Evolutionary conservation across 139 green algal species (phyloP).

Genomic region (Chlorokybus atmophyticus): DNA sequence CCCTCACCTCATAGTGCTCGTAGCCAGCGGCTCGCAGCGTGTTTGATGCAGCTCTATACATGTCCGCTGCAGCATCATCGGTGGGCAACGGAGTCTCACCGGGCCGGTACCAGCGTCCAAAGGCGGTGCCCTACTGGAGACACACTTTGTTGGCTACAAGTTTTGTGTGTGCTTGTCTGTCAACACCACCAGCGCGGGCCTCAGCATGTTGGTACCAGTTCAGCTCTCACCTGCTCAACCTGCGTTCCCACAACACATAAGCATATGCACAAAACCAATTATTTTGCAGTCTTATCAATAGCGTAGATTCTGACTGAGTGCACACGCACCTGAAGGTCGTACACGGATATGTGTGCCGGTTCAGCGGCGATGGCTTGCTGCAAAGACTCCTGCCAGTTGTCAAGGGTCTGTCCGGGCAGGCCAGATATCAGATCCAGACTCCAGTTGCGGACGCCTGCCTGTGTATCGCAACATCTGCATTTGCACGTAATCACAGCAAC

Average conservation of each 20-base stretch:
- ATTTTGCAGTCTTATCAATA: too few relatives aligned
- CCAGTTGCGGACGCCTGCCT: constrained; percentile 48
- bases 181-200: too few relatives aligned
- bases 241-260: too few relatives aligned
- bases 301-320: neutral
- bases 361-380: constrained; percentile 37
- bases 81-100: constrained; percentile 29
- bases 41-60: constrained; percentile 54
- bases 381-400: constrained; percentile 54
- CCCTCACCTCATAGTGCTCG: constrained; percentile 77
- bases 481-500: too few relatives aligned
- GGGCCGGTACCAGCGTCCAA: constrained; percentile 56
- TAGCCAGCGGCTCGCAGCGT: constrained; percentile 54
- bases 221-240: too few relatives aligned
- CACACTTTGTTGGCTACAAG: too few relatives aligned
- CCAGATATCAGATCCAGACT: constrained; percentile 82
- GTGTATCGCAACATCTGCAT: too few relatives aligned
- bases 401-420: constrained; percentile 52
- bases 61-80: constrained; percentile 30
- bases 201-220: too few relatives aligned
- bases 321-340: constrained; percentile 80
- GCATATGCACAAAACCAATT: too few relatives aligned
- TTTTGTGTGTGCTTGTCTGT: too few relatives aligned
- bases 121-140: constrained; percentile 71
- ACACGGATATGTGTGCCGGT: constrained; percentile 77